Base-by-base conservation (phyloP, 345 rosid genomes). In the Linum tenue region DNA sequence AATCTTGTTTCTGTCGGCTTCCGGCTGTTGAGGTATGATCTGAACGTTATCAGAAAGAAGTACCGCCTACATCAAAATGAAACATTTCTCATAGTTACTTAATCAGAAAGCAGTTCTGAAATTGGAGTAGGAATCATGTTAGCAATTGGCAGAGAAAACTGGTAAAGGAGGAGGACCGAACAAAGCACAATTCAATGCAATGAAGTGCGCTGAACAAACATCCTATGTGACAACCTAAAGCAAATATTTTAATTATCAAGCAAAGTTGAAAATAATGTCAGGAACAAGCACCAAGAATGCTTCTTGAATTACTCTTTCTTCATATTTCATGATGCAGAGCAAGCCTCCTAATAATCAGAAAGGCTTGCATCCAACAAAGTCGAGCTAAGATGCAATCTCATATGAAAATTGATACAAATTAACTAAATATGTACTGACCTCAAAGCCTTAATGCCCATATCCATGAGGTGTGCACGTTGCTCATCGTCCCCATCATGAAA, bases 391-490 rank as follows among this genome's bases (percentile, higher is more conserved):
- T 41, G 44, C 44, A 41, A 41, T 41, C 5, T 41, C 6, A 41
- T 4, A 41, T 41, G 6, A 41, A 8, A 41, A 22, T 22, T 8
- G 44, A 41, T 4, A 41, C 44, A 4, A 4, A 4, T 41, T 4
- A 41, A 41, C 6, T 41, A 8, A 17, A 0, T 7, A 64, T 10
- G 55, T 75, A 77, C 79, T 64, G 69, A 90, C 99, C 99, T 77
- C 74, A 90, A 81, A 17, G 97, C 97, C 84, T 94, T 94, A 14
- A 83, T 62, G 60, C 97, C 95, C 87, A 85, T 75, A 74, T 94
- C 97, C 82, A 78, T 68, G 74, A 88, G 65, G 82, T 74, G 72
- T 1, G 90, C 84, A 55, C 71, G 89, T 55, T 70, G 81, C 65
- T 90, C 99, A 66, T 88, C 86, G 5, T 86, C 87, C 59, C 64